phyloP scores from a whole-genome alignment of 257 asterid species.

The Solanum tarapatanum region DNA sequence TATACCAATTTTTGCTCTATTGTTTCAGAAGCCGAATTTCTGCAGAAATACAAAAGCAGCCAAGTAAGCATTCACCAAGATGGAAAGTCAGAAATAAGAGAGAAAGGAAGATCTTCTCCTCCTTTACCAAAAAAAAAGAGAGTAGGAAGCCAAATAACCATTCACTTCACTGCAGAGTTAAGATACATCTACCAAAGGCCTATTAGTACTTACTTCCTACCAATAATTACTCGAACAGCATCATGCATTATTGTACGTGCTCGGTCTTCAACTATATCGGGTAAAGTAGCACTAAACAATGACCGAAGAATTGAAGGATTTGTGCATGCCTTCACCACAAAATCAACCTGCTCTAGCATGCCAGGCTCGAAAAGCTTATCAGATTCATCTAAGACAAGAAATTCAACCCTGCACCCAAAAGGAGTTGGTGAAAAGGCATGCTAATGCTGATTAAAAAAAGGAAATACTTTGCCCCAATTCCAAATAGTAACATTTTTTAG shows the following conservation, averaged over 20 bases:
- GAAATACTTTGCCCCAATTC: neutral
- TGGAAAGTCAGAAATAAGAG: neutral
- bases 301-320: slow-evolving; percentile 80
- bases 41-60: slow-evolving; percentile 17
- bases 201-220: slow-evolving; percentile 56
- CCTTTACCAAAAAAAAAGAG: neutral
- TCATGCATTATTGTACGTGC: slow-evolving; percentile 96
- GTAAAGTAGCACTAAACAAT: slow-evolving; percentile 87
- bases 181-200: neutral
- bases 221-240: slow-evolving; percentile 77
- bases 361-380: slow-evolving; percentile 90
- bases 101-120: neutral
- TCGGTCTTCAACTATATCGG: slow-evolving; percentile 81
- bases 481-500: neutral
- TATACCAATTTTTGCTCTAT: slow-evolving; percentile 71
- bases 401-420: slow-evolving; percentile 56
- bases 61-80: neutral
- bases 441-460: neutral
- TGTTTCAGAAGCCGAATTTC: slow-evolving; percentile 79
- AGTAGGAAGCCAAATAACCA: neutral
- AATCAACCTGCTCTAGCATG: slow-evolving; percentile 79
- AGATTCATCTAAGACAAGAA: slow-evolving; percentile 87
- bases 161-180: neutral
- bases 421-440: neutral
- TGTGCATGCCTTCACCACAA: slow-evolving; percentile 92